phyloP scores from a whole-genome alignment of 1,284 basidiomycete genomes.

The Trichosporon sp. region DNA sequence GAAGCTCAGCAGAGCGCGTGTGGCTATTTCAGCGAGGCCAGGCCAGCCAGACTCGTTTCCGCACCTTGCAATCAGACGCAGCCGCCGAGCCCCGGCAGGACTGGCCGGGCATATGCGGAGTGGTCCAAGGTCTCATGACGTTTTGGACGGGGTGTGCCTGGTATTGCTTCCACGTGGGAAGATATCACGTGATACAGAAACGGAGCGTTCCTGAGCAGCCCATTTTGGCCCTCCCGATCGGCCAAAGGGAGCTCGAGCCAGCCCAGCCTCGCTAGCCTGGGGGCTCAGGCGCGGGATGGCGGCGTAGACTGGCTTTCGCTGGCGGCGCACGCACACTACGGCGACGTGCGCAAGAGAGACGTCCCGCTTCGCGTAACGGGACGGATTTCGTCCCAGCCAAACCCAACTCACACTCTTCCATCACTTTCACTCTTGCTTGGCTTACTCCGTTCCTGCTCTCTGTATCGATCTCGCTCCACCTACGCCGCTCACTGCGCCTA shows the following conservation, averaged over 20 bases:
- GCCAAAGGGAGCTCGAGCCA: no score
- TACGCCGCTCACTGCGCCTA: no score
- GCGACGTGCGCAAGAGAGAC: no score
- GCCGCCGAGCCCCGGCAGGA: background rate
- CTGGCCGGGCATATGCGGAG: background rate
- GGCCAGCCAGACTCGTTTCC: no score
- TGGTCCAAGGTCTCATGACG: background rate
- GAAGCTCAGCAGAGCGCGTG: no score
- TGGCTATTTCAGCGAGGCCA: background rate
- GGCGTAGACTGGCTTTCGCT: no score
- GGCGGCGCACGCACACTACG: no score
- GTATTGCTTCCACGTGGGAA: background rate
- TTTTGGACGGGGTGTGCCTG: background rate
- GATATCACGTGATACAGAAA: background rate
- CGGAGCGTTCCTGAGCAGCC: background rate
- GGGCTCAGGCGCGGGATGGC: no score
- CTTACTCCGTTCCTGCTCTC: background rate
- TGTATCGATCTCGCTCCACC: no score
- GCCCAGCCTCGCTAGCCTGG: no score
- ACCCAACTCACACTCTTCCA: background rate
- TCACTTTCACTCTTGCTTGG: background rate
- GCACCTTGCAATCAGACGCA: no score
- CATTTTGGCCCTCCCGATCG: background rate
- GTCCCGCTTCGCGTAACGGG: background rate
- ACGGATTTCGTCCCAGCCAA: background rate